A percentile compares a stretch with the other conserved stretches of the same genome.
Conservation (phyloP, 1,284 basidiomycete species). For the Microbotryum lychnidis-dioicae region DNA sequence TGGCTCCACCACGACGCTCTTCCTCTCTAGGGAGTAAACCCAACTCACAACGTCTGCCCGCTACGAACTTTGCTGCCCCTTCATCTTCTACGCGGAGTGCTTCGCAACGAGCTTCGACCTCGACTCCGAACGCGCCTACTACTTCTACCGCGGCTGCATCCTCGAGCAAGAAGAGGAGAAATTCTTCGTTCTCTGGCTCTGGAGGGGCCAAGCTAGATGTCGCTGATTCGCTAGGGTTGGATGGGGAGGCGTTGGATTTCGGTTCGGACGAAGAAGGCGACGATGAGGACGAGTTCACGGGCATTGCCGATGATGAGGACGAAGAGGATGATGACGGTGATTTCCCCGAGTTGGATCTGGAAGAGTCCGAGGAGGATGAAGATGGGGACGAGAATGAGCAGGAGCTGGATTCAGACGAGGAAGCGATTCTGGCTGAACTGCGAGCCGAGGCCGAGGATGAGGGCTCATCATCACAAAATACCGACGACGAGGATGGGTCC, state of each 20-base stretch:
- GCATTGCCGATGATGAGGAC: slow-evolving; percentile 5
- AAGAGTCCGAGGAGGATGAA: slow-evolving; percentile 42
- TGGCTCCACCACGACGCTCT: too few relatives aligned
- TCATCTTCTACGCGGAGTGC: too few relatives aligned
- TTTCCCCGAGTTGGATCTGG: slow-evolving; percentile 46
- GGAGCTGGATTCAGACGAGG: slow-evolving; percentile 36
- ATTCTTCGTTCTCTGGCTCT: too few relatives aligned
- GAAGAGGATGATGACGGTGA: slow-evolving; percentile 39
- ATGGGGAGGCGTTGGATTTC: slow-evolving; percentile 14
- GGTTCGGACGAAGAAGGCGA: slow-evolving; percentile 21
- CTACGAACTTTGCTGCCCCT: too few relatives aligned
- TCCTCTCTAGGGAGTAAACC: too few relatives aligned
- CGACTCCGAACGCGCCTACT: too few relatives aligned
- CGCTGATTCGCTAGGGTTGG: slow-evolving; percentile 10
- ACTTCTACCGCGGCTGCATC: too few relatives aligned
- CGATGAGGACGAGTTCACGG: slow-evolving; percentile 5
- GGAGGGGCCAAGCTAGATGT: too few relatives aligned
- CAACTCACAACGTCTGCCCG: too few relatives aligned
- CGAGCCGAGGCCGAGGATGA: slow-evolving; percentile 42
- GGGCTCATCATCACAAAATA: slow-evolving; percentile 34
- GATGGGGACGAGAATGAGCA: slow-evolving; percentile 32
- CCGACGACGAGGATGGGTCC: slow-evolving; percentile 20
- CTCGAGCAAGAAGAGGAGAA: too few relatives aligned
- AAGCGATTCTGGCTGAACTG: slow-evolving; percentile 40
- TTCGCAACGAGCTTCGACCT: too few relatives aligned